Evolutionary conservation across 768 basidiomycete genomes (phyloP).

Genomic region (Asterophora parasitica): DNA sequence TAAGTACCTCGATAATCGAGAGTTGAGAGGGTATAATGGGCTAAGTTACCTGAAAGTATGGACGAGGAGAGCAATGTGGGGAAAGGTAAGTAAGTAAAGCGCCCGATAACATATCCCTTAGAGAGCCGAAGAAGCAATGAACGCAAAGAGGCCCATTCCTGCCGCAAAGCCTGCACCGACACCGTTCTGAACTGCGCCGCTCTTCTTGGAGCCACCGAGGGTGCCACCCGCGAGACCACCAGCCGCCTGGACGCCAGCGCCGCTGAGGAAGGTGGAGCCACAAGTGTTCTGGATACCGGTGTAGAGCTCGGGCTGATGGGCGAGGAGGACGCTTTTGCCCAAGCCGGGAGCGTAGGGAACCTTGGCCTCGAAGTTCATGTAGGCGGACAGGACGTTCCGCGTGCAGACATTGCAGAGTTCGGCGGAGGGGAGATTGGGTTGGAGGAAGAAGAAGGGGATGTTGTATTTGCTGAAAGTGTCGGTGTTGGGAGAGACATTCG

Average conservation of each 20-base stretch:
- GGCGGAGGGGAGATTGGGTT: constrained; percentile 39
- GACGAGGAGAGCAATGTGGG: constrained; percentile 12
- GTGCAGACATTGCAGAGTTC: constrained; percentile 82
- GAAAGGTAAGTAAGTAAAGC: constrained; percentile 8
- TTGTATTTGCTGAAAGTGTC: constrained; percentile 52
- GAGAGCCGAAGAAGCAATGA: constrained; percentile 14
- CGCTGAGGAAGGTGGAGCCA: constrained; percentile 63
- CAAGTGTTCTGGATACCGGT: constrained; percentile 56
- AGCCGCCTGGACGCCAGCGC: constrained; percentile 58
- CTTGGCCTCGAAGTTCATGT: constrained; percentile 69
- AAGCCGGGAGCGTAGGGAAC: constrained; percentile 78
- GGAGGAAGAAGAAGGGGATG: constrained; percentile 78
- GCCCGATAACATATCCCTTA: constrained; percentile 14
- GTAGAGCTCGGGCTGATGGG: constrained; percentile 66
- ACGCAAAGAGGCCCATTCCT: constrained; percentile 14
- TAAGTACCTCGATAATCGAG: constrained; percentile 15
- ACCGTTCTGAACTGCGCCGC: constrained; percentile 21
- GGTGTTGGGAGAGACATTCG: constrained; percentile 47
- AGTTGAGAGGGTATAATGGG: constrained; percentile 20
- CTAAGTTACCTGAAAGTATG: constrained; percentile 16
- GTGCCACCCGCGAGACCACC: constrained; percentile 47
- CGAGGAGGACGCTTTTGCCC: constrained; percentile 55
- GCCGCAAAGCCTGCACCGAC: constrained; percentile 18
- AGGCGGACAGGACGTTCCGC: constrained; percentile 66
- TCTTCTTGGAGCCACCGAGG: constrained; percentile 5